Conservation (phyloP, 306 rosid species). For the Cicer arietinum region DNA sequence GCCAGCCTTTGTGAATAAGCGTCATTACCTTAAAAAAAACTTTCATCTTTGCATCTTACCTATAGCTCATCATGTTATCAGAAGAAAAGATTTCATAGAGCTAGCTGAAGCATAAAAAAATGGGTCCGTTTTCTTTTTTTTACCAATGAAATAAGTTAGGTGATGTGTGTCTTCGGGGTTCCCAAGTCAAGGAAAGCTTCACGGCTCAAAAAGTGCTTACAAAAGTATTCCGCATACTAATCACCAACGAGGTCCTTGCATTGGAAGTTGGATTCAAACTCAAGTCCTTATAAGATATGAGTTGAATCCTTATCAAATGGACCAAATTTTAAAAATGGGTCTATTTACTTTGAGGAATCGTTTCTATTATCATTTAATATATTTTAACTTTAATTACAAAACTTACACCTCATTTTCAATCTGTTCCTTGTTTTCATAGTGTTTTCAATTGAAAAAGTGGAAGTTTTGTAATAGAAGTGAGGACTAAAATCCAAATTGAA, state of each 20-base stretch:
- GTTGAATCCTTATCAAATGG: too few species aligned
- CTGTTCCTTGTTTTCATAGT: background rate
- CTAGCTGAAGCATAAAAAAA: background rate
- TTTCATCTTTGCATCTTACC: conserved; percentile 7
- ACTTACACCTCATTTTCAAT: background rate
- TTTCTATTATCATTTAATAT: background rate
- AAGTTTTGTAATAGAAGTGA: background rate
- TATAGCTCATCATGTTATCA: conserved; percentile 7
- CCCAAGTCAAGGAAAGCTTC: too few species aligned
- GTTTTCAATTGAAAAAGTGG: background rate
- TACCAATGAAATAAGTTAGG: too few species aligned
- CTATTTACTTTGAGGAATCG: background rate
- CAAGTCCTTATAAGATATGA: too few species aligned
- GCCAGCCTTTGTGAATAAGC: background rate
- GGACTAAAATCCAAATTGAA: background rate
- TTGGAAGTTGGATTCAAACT: too few species aligned
- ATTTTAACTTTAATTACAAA: background rate
- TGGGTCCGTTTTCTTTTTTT: too few species aligned
- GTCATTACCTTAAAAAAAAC: background rate
- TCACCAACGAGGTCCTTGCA: too few species aligned
- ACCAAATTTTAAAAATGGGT: too few species aligned
- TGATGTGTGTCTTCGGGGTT: too few species aligned
- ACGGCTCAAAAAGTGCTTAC: too few species aligned
- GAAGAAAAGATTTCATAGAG: background rate
- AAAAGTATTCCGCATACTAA: too few species aligned